A percentile compares a stretch with the other conserved stretches of the same genome.
These are phyloP conservation scores for Pichia sp. DNA, from an alignment of 1,139 yeast species.

Conservation along the genomic window DNA sequence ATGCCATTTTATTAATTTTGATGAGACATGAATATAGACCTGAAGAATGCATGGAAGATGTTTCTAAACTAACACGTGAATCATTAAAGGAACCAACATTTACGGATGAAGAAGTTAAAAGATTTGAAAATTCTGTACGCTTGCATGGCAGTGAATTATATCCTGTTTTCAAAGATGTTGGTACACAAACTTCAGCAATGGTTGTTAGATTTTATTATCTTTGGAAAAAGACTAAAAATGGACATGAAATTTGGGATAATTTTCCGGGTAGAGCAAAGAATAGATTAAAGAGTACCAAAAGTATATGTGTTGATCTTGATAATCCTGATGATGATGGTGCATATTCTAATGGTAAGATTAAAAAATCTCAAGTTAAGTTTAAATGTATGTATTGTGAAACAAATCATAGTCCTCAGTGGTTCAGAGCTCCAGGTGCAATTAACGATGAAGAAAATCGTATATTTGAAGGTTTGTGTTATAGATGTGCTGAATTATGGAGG, in stretches of 20 bases:
- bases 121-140: conserved; percentile 72
- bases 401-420: conserved; percentile 55
- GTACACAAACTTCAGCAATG: conserved; percentile 65
- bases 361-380: conserved; percentile 34
- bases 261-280: conserved; percentile 66
- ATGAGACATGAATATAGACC: conserved; percentile 47
- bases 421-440: conserved; percentile 58
- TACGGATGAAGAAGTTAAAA: conserved; percentile 50
- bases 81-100: conserved; percentile 72
- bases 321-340: conserved; percentile 69
- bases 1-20: conserved; percentile 54
- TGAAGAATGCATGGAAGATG: conserved; percentile 38
- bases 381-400: conserved; percentile 65
- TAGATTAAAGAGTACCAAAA: conserved; percentile 38
- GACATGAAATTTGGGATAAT: conserved; percentile 77
- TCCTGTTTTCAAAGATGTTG: conserved; percentile 64
- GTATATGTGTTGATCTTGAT: conserved; percentile 33
- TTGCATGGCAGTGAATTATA: conserved; percentile 75
- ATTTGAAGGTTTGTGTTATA: conserved; percentile 58
- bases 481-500: conserved; percentile 92
- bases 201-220: conserved; percentile 79
- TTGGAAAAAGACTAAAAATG: conserved; percentile 84
- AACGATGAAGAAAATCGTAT: conserved; percentile 10
- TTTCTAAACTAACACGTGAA: conserved; percentile 46
- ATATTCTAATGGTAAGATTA: conserved; percentile 49